phyloP scores from a whole-genome alignment of 1,284 basidiomycete species.

The Rugosomyces carneus region DNA sequence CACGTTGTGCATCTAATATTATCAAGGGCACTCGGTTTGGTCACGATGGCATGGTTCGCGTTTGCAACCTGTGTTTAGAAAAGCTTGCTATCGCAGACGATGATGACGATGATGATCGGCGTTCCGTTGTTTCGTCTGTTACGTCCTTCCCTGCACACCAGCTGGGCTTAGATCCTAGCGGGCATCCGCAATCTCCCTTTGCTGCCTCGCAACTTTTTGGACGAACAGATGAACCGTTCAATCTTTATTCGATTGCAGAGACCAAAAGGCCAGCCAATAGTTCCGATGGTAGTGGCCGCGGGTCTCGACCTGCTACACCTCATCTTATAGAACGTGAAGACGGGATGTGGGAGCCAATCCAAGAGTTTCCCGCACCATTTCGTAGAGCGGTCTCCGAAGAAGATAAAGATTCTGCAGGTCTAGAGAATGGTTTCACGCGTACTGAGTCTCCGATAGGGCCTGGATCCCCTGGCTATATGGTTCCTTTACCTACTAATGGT shows the following conservation, averaged over 20 bases:
- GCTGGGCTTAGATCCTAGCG: conserved; percentile 46
- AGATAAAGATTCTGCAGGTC: conserved; percentile 49
- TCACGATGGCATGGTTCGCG: conserved; percentile 86
- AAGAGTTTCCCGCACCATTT: conserved; percentile 74
- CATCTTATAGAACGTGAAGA: conserved; percentile 36
- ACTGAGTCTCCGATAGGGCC: conserved; percentile 40
- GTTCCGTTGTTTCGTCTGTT: conserved; percentile 66
- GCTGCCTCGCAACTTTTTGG: conserved; percentile 83
- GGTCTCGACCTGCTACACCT: conserved; percentile 47
- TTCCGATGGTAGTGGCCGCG: conserved; percentile 48
- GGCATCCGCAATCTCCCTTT: conserved; percentile 78
- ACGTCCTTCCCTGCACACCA: conserved; percentile 62
- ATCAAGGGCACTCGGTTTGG: conserved; percentile 94
- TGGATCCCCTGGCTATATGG: conserved; percentile 49
- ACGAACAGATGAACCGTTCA: conserved; percentile 68
- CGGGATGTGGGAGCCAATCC: conserved; percentile 40
- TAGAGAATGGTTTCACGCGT: conserved; percentile 36
- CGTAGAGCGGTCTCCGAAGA: conserved; percentile 75
- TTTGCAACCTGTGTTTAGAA: conserved; percentile 91
- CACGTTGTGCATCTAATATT: conserved; percentile 93
- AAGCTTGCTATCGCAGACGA: conserved; percentile 82
- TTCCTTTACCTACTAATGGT: conserved; percentile 39
- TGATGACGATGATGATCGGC: conserved; percentile 78
- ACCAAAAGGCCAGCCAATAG: conserved; percentile 48
- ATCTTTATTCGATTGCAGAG: conserved; percentile 74